phyloP scores from a whole-genome alignment of 2,329 filamentous ascomycete genomes.

The Aspergillus clavatus region DNA sequence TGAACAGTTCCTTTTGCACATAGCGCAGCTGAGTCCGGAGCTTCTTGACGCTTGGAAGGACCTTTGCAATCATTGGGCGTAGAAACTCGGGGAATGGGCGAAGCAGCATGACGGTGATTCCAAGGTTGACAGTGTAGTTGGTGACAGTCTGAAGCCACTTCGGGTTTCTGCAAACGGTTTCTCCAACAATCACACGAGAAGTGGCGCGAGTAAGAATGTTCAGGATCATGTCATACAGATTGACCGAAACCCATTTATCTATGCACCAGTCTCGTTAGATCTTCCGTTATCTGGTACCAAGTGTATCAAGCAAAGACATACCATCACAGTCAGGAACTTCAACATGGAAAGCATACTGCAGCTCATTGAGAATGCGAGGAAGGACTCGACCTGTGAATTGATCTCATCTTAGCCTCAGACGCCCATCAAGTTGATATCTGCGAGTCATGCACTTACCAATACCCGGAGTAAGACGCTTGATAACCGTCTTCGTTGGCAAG shows the following conservation, averaged over 20 bases:
- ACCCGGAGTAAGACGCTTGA: conserved; percentile 21
- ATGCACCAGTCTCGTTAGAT: neutral
- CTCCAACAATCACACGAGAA: conserved; percentile 39
- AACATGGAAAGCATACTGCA: conserved; percentile 20
- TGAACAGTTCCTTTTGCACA: conserved; percentile 30
- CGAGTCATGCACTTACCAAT: conserved; percentile 12
- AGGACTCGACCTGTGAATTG: conserved; percentile 18
- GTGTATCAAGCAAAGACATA: conserved; percentile 1
- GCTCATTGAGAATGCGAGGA: conserved; percentile 23
- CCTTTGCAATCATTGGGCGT: conserved; percentile 29
- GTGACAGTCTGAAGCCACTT: conserved; percentile 35
- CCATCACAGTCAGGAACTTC: conserved; percentile 23
- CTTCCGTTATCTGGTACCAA: neutral
- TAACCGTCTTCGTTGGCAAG: conserved; percentile 21
- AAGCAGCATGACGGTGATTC: conserved; percentile 28
- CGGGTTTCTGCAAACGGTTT: conserved; percentile 32
- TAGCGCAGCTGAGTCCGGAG: conserved; percentile 27
- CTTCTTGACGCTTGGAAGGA: conserved; percentile 33
- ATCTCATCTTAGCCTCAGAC: neutral
- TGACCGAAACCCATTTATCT: conserved; percentile 22
- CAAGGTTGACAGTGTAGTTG: conserved; percentile 34
- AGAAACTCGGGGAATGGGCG: conserved; percentile 32
- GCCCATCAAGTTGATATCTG: neutral
- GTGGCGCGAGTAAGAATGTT: conserved; percentile 37
- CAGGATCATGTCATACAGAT: conserved; percentile 24